These are phyloP conservation scores for Dothistroma septosporum DNA, from an alignment of 2,329 filamentous ascomycete genomes.

Conservation along the genomic window DNA sequence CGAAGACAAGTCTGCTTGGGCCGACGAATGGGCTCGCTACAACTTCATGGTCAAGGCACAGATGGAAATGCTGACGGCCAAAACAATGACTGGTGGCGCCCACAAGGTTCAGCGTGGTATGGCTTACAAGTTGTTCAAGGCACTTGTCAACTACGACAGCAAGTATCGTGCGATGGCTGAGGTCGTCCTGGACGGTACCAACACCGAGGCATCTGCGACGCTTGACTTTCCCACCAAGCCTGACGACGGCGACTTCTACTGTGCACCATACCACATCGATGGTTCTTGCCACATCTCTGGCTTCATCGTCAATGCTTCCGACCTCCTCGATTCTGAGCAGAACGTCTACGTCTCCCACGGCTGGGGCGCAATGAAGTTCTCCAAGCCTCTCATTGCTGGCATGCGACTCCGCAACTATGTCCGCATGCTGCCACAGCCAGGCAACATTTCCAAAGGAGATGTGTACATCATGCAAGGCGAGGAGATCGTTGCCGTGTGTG, in stretches of 20 bases:
- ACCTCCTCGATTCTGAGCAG: constrained; percentile 55
- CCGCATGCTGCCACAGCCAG: constrained; percentile 55
- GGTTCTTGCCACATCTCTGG: constrained; percentile 55
- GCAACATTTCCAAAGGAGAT: constrained; percentile 56
- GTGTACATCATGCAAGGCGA: constrained; percentile 59
- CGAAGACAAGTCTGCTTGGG: constrained; percentile 58
- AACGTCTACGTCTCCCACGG: constrained; percentile 60
- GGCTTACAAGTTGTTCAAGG: constrained; percentile 70
- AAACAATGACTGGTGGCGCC: constrained; percentile 61
- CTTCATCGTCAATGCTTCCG: constrained; percentile 58
- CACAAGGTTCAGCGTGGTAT: constrained; percentile 71
- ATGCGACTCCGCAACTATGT: constrained; percentile 58
- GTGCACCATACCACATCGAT: constrained; percentile 58
- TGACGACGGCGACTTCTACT: constrained; percentile 54
- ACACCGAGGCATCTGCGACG: constrained; percentile 53
- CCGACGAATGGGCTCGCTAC: constrained; percentile 62
- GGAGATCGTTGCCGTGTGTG: constrained; percentile 55
- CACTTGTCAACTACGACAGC: constrained; percentile 54
- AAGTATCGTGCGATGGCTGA: constrained; percentile 57
- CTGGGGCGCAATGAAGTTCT: constrained; percentile 55
- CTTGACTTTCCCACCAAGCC: constrained; percentile 54
- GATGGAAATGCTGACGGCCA: constrained; percentile 63
- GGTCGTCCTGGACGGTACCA: constrained; percentile 54
- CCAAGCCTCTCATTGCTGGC: constrained; percentile 41
- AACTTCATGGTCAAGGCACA: constrained; percentile 56